These are phyloP conservation scores for Ocimum tenuiflorum DNA, from an alignment of 257 asterid genomes.

Conservation along the genomic window DNA sequence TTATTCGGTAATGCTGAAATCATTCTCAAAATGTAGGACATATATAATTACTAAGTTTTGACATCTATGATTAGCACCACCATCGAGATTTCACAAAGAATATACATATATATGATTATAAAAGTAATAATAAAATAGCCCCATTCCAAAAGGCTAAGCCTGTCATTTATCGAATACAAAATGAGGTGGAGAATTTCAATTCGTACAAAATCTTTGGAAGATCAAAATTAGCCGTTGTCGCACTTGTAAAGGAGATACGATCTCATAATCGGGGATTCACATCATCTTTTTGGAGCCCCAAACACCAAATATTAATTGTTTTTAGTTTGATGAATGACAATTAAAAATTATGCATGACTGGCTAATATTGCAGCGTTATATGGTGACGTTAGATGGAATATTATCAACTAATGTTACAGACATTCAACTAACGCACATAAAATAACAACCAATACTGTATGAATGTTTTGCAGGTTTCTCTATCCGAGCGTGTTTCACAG, in stretches of 20 bases:
- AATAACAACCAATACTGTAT: too few relatives aligned
- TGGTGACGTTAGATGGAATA: too few relatives aligned
- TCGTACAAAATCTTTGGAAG: slow-evolving; percentile 14
- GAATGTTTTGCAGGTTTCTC: too few relatives aligned
- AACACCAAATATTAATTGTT: too few relatives aligned
- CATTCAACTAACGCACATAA: too few relatives aligned
- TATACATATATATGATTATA: not conserved
- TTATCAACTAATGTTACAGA: too few relatives aligned
- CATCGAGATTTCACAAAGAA: not conserved
- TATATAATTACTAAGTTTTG: too few relatives aligned
- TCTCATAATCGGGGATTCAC: slow-evolving; percentile 25
- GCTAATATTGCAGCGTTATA: too few relatives aligned
- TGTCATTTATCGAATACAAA: slow-evolving; percentile 18
- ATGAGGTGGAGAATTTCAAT: slow-evolving; percentile 16
- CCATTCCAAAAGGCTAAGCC: slow-evolving; percentile 18
- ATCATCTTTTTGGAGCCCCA: slow-evolving; percentile 28
- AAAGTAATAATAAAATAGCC: not conserved
- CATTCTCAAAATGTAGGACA: not conserved
- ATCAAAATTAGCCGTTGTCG: slow-evolving; percentile 14
- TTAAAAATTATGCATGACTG: too few relatives aligned
- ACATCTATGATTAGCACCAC: slow-evolving; percentile 6
- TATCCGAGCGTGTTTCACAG: too few relatives aligned
- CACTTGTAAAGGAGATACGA: slow-evolving; percentile 30
- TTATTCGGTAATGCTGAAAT: too few relatives aligned
- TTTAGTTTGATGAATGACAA: too few relatives aligned